phyloP scores from a whole-genome alignment of 768 basidiomycete genomes.

The Leucosporidium creatinivorum region DNA sequence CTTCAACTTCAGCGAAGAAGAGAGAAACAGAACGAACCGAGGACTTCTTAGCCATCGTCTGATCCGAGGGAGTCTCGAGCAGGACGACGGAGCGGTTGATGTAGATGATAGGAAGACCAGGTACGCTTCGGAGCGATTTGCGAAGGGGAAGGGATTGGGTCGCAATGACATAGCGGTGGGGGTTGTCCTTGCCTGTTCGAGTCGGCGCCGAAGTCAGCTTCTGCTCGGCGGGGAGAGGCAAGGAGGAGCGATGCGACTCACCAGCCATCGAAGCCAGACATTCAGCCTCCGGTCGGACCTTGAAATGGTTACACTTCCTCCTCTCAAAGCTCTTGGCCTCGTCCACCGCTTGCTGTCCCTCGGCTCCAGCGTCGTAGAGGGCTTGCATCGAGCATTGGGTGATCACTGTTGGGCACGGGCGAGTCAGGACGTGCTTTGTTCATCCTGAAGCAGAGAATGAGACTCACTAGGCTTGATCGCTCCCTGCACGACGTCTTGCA shows the following conservation, averaged over 20 bases:
- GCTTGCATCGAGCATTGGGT: slow-evolving; percentile 96
- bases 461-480: slow-evolving; percentile 82
- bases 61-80: slow-evolving; percentile 77
- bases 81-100: slow-evolving; percentile 85
- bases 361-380: slow-evolving; percentile 56
- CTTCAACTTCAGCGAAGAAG: neutral
- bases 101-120: slow-evolving; percentile 83
- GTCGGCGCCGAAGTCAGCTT: neutral
- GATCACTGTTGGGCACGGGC: slow-evolving; percentile 57
- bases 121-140: slow-evolving; percentile 58
- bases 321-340: slow-evolving; percentile 90
- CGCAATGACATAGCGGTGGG: slow-evolving; percentile 85
- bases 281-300: slow-evolving; percentile 59
- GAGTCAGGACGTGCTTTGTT: neutral
- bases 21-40: slow-evolving; percentile 44
- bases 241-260: slow-evolving; percentile 41
- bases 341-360: slow-evolving; percentile 68
- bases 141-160: slow-evolving; percentile 73
- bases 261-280: slow-evolving; percentile 77
- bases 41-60: slow-evolving; percentile 63
- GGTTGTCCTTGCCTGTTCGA: slow-evolving; percentile 66
- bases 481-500: slow-evolving; percentile 72
- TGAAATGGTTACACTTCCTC: slow-evolving; percentile 90
- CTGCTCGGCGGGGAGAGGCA: neutral
- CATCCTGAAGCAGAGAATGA: neutral